Percentiles rank a stretch among this genome's conserved stretches.
phyloP scores from a whole-genome alignment of 768 basidiomycete species.

The Antrodiella citrinella region DNA sequence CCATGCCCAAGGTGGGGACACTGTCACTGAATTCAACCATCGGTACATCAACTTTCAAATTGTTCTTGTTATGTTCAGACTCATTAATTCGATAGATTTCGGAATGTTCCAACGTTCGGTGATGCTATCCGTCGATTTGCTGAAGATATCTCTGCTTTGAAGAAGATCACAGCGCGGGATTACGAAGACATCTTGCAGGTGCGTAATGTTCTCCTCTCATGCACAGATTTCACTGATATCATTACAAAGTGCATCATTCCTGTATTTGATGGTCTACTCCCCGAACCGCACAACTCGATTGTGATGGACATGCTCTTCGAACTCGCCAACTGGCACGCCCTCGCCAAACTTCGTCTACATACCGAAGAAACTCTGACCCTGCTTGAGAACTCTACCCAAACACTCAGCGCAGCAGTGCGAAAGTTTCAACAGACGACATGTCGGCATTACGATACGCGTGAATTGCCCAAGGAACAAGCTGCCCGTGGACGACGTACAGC shows the following conservation, averaged over 20 bases:
- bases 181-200: slow-evolving; percentile 10
- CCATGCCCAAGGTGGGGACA: not conserved
- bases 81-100: slow-evolving; percentile 4
- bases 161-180: slow-evolving; percentile 5
- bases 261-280: slow-evolving; percentile 18
- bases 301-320: slow-evolving; percentile 28
- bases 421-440: slow-evolving; percentile 24
- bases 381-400: slow-evolving; percentile 17
- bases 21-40: slow-evolving; percentile 6
- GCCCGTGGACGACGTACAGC: slow-evolving; percentile 11
- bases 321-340: slow-evolving; percentile 29
- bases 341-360: slow-evolving; percentile 34
- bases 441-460: slow-evolving; percentile 19
- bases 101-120: slow-evolving; percentile 18
- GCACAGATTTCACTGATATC: not conserved
- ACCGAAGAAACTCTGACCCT: slow-evolving; percentile 24
- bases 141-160: slow-evolving; percentile 5
- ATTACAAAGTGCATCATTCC: slow-evolving; percentile 18
- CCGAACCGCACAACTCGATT: slow-evolving; percentile 10
- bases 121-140: slow-evolving; percentile 3
- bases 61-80: not conserved
- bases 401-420: slow-evolving; percentile 24
- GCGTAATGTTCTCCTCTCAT: not conserved
- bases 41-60: slow-evolving; percentile 3
- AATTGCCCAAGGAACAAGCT: slow-evolving; percentile 29